Conservation (phyloP, 2,329 filamentous ascomycete species). For the Diaporthe destruens region DNA sequence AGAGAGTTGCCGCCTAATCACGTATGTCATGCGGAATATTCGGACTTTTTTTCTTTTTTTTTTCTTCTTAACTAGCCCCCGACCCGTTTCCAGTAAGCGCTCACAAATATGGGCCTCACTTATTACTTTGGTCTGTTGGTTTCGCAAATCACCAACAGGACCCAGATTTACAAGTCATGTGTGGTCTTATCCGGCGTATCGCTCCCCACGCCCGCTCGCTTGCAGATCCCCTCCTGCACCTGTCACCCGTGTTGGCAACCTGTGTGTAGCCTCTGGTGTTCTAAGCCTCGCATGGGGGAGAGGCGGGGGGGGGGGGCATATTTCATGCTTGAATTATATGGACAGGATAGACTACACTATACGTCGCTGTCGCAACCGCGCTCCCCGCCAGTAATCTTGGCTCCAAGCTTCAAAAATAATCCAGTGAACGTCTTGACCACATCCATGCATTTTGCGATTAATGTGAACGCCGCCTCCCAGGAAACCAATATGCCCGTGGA, state of each 20-base stretch:
- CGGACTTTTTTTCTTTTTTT: not conserved
- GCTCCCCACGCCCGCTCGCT: not conserved
- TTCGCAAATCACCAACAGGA: not conserved
- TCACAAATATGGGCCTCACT: not conserved
- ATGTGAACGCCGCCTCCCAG: slow-evolving; percentile 14
- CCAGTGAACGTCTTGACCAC: not conserved
- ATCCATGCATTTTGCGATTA: not conserved
- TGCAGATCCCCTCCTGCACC: not conserved
- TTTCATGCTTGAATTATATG: not conserved
- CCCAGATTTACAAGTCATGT: not conserved
- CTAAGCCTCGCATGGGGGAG: not conserved
- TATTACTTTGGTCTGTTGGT: not conserved
- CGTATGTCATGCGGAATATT: not conserved
- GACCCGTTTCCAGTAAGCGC: slow-evolving; percentile 1
- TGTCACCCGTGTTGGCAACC: not conserved
- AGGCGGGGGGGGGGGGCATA: not conserved
- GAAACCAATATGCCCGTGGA: slow-evolving; percentile 3
- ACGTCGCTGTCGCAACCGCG: not conserved
- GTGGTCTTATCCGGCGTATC: not conserved
- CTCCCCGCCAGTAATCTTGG: not conserved
- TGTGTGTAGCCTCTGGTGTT: slow-evolving; percentile 1
- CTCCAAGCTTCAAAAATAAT: not conserved
- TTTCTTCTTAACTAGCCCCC: no score
- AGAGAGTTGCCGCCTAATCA: not conserved
- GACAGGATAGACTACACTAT: not conserved